phyloP scores from a whole-genome alignment of 306 rosid species.

The Geum urbanum region DNA sequence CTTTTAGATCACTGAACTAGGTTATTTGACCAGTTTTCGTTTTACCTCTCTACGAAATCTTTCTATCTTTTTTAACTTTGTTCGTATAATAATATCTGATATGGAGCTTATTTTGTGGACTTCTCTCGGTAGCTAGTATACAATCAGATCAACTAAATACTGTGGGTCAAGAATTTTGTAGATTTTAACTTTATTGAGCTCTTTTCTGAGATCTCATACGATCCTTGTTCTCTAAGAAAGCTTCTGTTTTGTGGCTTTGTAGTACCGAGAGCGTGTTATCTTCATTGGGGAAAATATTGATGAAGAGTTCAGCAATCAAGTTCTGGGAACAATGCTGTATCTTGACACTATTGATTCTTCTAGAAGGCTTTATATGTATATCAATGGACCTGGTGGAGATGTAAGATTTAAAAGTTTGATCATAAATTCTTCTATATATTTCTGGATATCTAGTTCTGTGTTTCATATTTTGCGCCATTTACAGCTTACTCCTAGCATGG shows the following conservation, averaged over 20 bases:
- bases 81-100: not conserved
- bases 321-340: slow-evolving; percentile 87
- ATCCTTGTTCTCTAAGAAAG: slow-evolving; percentile 22
- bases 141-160: not conserved
- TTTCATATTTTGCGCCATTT: slow-evolving; percentile 27
- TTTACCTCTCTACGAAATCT: not conserved
- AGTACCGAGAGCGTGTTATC: slow-evolving; percentile 91
- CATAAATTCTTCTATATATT: slow-evolving; percentile 20
- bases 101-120: not conserved
- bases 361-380: slow-evolving; percentile 66
- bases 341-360: slow-evolving; percentile 71
- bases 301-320: slow-evolving; percentile 89
- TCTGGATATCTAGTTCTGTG: slow-evolving; percentile 18
- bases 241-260: slow-evolving; percentile 34
- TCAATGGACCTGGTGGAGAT: slow-evolving; percentile 97
- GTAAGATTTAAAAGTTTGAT: slow-evolving; percentile 47
- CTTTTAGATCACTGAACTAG: not conserved
- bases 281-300: slow-evolving; percentile 75
- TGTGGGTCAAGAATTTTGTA: not conserved
- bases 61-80: not conserved
- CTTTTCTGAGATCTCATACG: not conserved
- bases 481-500: slow-evolving; percentile 90
- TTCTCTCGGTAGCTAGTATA: not conserved
- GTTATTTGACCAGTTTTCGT: not conserved
- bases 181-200: slow-evolving; percentile 16